Percentiles rank a stretch among this genome's conserved stretches.
phyloP scores from a whole-genome alignment of 2,329 filamentous ascomycete genomes.

The Chalara sp. region DNA sequence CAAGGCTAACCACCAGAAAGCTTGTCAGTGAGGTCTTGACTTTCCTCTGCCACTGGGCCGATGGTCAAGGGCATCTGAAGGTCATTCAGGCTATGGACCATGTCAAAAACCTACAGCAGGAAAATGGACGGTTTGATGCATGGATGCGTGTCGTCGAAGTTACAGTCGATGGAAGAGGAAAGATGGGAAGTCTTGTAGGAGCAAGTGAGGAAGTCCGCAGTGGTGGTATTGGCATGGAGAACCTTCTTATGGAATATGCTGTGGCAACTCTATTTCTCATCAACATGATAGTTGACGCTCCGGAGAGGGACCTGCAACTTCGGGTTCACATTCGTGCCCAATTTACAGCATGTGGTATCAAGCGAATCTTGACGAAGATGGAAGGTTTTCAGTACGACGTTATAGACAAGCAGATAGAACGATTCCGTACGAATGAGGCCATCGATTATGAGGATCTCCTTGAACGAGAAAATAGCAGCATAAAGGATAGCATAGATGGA shows the following conservation, averaged over 20 bases:
- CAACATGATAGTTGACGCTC: slow-evolving; percentile 93
- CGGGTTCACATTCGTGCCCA: slow-evolving; percentile 92
- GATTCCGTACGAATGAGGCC: slow-evolving; percentile 86
- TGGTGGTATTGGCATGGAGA: slow-evolving; percentile 97
- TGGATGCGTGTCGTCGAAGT: slow-evolving; percentile 99
- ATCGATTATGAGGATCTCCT: slow-evolving; percentile 98
- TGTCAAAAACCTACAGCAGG: slow-evolving; percentile 79
- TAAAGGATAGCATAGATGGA: slow-evolving; percentile 62
- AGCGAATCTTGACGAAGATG: slow-evolving; percentile 92
- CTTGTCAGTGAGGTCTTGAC: slow-evolving; percentile 94
- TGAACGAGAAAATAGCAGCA: slow-evolving; percentile 82
- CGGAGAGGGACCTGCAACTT: slow-evolving; percentile 81
- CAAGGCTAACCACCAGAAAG: slow-evolving; percentile 84
- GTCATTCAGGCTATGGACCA: slow-evolving; percentile 90
- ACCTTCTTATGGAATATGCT: slow-evolving; percentile 97
- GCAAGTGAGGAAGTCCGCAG: slow-evolving; percentile 94
- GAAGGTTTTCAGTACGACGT: slow-evolving; percentile 96
- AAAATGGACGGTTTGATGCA: slow-evolving; percentile 92
- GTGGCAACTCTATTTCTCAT: slow-evolving; percentile 90
- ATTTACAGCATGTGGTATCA: slow-evolving; percentile 93
- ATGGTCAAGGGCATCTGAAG: slow-evolving; percentile 83
- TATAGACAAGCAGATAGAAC: slow-evolving; percentile 96
- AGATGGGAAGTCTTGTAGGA: slow-evolving; percentile 97
- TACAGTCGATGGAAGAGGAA: slow-evolving; percentile 91
- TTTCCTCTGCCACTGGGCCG: slow-evolving; percentile 90